These are phyloP conservation scores for Penicillium riverlandense DNA, from an alignment of 495 filamentous ascomycete genomes.

Conservation along the genomic window DNA sequence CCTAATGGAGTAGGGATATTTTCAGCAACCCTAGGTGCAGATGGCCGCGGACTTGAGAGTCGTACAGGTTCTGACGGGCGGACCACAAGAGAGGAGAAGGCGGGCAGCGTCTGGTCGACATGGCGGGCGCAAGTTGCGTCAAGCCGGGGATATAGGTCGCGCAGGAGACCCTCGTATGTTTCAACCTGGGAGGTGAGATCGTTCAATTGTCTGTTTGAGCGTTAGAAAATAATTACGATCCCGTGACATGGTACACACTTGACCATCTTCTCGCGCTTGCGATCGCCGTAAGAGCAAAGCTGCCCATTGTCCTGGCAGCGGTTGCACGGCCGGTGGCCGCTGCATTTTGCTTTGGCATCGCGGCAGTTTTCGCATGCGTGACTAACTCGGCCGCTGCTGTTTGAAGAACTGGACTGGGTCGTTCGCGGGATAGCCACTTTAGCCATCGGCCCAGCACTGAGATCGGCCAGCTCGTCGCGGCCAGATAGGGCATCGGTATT, in stretches of 20 bases:
- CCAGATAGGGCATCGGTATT: slow-evolving; percentile 12
- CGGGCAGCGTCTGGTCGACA: slow-evolving; percentile 26
- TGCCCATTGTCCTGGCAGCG: slow-evolving; percentile 48
- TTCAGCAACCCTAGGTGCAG: too few relatives aligned
- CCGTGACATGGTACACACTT: slow-evolving; percentile 32
- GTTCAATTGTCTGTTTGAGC: slow-evolving; percentile 29
- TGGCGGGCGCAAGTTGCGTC: slow-evolving; percentile 24
- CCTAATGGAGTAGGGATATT: slow-evolving; percentile 28
- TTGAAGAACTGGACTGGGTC: slow-evolving; percentile 16
- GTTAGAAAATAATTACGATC: slow-evolving; percentile 5
- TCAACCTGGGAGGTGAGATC: slow-evolving; percentile 31
- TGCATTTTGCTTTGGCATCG: slow-evolving; percentile 61
- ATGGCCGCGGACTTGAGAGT: too few relatives aligned
- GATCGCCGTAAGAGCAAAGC: slow-evolving; percentile 48
- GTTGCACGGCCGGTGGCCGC: slow-evolving; percentile 51
- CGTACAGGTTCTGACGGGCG: neutral
- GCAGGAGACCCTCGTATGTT: slow-evolving; percentile 27
- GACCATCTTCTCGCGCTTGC: slow-evolving; percentile 51
- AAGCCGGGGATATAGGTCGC: slow-evolving; percentile 27
- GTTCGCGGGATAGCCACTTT: slow-evolving; percentile 36
- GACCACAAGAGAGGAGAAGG: neutral
- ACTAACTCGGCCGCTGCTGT: slow-evolving; percentile 34
- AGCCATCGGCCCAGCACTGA: slow-evolving; percentile 16
- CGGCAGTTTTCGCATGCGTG: slow-evolving; percentile 68
- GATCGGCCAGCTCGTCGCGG: slow-evolving; percentile 6